Percentiles rank a stretch among this genome's conserved stretches.
Conservation (phyloP, 495 filamentous ascomycete species). For the Trichocladium antarcticum region DNA sequence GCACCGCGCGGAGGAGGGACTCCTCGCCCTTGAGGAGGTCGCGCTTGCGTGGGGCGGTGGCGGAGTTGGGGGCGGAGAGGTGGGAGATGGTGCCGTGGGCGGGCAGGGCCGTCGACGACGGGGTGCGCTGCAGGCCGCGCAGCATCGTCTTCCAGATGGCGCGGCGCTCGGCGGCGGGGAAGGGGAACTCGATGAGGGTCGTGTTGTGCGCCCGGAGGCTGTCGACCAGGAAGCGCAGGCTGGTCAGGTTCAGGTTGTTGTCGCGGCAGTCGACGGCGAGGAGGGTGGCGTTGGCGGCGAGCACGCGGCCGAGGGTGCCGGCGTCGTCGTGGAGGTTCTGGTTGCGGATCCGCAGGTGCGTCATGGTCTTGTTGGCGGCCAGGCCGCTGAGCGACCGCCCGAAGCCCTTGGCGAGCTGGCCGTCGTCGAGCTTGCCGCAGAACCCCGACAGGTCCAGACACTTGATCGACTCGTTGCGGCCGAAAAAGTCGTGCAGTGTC, state of each 20-base stretch:
- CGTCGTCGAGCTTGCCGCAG: constrained; percentile 75
- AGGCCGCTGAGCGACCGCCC: constrained; percentile 67
- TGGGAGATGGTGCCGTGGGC: not conserved
- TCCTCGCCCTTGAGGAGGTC: not conserved
- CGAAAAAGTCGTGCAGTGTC: constrained; percentile 63
- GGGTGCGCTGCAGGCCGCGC: constrained; percentile 10
- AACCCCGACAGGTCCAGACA: constrained; percentile 84
- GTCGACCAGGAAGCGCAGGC: constrained; percentile 23
- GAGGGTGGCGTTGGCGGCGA: constrained; percentile 22
- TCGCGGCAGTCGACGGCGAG: constrained; percentile 31
- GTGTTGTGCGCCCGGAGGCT: constrained; percentile 18
- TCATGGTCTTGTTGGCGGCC: constrained; percentile 61
- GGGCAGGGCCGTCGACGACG: not conserved
- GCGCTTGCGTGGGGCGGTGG: not conserved
- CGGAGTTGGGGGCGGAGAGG: not conserved
- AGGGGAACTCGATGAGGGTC: constrained; percentile 21
- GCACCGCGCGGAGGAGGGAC: not conserved
- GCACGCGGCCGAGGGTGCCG: constrained; percentile 40
- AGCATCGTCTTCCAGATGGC: constrained; percentile 21
- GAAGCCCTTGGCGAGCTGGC: constrained; percentile 71
- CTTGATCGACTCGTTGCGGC: constrained; percentile 62
- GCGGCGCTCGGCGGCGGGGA: constrained; percentile 11
- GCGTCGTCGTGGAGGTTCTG: constrained; percentile 38
- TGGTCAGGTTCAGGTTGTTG: constrained; percentile 34
- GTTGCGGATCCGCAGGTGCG: constrained; percentile 62